phyloP scores from a whole-genome alignment of 331 rosid genomes.

The Malus hybrid region DNA sequence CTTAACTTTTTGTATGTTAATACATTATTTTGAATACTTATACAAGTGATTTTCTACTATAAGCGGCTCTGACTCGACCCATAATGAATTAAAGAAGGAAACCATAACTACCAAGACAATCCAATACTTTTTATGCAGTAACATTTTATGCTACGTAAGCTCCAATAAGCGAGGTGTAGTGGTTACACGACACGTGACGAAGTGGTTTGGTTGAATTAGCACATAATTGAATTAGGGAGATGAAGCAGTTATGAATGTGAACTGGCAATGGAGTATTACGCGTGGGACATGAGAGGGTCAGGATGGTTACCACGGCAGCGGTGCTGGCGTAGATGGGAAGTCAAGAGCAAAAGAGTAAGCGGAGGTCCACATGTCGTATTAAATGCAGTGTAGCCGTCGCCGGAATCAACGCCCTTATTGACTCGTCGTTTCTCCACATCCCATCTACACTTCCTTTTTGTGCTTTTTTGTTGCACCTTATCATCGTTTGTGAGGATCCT shows the following conservation, averaged over 20 bases:
- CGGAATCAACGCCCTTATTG: conserved; percentile 14
- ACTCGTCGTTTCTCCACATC: background rate
- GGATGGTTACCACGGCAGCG: background rate
- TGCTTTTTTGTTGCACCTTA: no score
- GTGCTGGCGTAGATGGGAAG: background rate
- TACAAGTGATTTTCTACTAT: no score
- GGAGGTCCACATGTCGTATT: background rate
- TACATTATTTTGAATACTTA: no score
- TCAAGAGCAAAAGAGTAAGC: background rate
- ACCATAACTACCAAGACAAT: no score
- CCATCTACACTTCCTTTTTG: background rate
- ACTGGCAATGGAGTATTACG: background rate
- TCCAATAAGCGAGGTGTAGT: background rate
- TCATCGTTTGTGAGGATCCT: no score
- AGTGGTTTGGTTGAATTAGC: no score
- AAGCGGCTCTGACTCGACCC: background rate
- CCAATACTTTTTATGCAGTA: background rate
- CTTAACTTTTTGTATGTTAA: no score
- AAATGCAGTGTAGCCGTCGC: background rate
- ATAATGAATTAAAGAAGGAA: no score
- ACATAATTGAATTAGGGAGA: background rate
- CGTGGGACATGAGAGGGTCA: background rate
- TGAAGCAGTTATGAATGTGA: background rate
- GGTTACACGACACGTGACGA: background rate
- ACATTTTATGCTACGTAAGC: background rate